Percentiles rank a stretch among this genome's conserved stretches.
These are phyloP conservation scores for Vitis cinerea DNA, from an alignment of 164 flowering plant species.

Conservation along the genomic window DNA sequence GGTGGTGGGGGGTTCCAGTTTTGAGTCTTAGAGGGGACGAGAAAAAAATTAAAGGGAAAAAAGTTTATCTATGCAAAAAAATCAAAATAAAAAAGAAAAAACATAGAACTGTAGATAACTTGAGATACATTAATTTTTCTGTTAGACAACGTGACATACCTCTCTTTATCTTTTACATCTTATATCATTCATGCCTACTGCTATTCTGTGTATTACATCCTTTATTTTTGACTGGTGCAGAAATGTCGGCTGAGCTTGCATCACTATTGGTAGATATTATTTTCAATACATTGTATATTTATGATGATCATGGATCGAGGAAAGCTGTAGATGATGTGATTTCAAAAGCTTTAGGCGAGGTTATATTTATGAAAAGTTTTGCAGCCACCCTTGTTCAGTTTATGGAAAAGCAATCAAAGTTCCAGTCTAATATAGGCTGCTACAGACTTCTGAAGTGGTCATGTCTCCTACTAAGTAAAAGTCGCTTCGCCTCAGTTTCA, in stretches of 20 bases:
- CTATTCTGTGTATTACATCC: neutral
- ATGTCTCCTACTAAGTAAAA: slow-evolving; percentile 59
- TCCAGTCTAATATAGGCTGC: slow-evolving; percentile 56
- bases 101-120: no score
- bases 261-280: slow-evolving; percentile 65
- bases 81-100: no score
- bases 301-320: slow-evolving; percentile 83
- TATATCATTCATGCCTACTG: neutral
- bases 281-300: slow-evolving; percentile 62
- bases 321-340: slow-evolving; percentile 81
- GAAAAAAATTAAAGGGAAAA: no score
- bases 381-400: slow-evolving; percentile 81
- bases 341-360: slow-evolving; percentile 47
- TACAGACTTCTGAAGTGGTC: slow-evolving; percentile 89
- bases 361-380: slow-evolving; percentile 76
- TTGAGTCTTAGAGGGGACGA: no score
- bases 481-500: slow-evolving; percentile 70
- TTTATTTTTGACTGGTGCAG: slow-evolving; percentile 41
- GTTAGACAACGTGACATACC: no score
- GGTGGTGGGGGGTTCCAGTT: no score
- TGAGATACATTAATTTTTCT: neutral
- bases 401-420: slow-evolving; percentile 73
- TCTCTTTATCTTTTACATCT: neutral
- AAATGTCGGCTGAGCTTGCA: slow-evolving; percentile 61
- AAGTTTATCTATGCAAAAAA: no score